Conservation (phyloP, 192 early-diverging fungal species). For the Linnemannia hyalina region DNA sequence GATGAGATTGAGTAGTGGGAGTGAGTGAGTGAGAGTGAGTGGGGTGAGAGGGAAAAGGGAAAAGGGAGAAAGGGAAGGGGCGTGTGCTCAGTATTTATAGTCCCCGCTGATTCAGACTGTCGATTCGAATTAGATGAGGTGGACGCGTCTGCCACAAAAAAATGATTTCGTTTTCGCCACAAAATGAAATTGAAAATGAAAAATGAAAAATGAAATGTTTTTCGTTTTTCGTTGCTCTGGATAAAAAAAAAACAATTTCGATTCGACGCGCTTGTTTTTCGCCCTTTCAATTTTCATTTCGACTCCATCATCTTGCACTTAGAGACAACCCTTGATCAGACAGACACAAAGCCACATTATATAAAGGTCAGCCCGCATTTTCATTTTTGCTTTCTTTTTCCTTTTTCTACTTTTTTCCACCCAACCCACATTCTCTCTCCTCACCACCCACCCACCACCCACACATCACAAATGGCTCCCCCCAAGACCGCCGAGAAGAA, state of each 20-base stretch:
- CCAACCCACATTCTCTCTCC: background rate
- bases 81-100: conserved; percentile 21
- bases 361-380: background rate
- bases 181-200: background rate
- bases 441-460: background rate
- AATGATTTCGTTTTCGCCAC: background rate
- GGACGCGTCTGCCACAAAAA: background rate
- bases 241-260: no score
- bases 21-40: background rate
- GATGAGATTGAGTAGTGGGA: background rate
- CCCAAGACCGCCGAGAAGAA: conserved; percentile 53
- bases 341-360: background rate
- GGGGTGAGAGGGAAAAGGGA: background rate
- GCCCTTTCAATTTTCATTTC: background rate
- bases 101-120: background rate
- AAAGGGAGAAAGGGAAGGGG: background rate
- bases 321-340: background rate
- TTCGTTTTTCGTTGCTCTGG: background rate
- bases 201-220: conserved; percentile 4
- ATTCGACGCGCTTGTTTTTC: background rate
- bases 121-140: conserved; percentile 12
- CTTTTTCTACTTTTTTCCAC: conserved; percentile 7
- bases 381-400: background rate
- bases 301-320: background rate
- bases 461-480: conserved; percentile 35